Conservation (phyloP, 345 rosid genomes). For the Populus tremula region DNA sequence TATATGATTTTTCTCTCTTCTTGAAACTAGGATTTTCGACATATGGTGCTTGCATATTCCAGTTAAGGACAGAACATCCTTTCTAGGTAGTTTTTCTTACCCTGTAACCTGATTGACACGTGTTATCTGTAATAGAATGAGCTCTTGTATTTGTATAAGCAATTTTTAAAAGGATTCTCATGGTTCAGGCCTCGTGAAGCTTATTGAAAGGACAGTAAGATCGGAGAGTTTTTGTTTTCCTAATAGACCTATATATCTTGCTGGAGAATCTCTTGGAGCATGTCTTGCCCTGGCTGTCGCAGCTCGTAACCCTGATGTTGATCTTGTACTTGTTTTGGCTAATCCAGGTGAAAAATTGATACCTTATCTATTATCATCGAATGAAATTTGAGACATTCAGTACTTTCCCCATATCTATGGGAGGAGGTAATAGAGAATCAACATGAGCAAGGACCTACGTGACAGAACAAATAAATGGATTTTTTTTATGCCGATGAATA, state of each 20-base stretch:
- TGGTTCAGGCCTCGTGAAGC: constrained; percentile 54
- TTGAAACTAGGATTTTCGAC: constrained; percentile 55
- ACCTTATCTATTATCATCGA: not conserved
- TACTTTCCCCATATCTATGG: not conserved
- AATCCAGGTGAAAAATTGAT: constrained; percentile 54
- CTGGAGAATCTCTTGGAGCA: constrained; percentile 81
- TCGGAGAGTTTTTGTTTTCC: constrained; percentile 39
- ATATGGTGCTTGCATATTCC: constrained; percentile 83
- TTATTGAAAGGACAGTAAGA: constrained; percentile 52
- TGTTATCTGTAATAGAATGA: not conserved
- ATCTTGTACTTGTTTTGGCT: constrained; percentile 62
- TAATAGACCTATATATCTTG: constrained; percentile 64
- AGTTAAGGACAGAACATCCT: constrained; percentile 60
- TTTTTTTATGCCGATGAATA: too few species aligned
- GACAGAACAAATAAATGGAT: too few species aligned
- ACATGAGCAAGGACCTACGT: too few species aligned
- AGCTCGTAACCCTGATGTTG: constrained; percentile 56
- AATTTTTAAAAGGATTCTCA: too few species aligned
- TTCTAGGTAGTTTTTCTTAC: constrained; percentile 36
- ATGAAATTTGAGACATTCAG: not conserved
- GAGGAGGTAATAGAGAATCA: not conserved
- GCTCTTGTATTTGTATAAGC: not conserved
- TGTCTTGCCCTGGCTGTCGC: constrained; percentile 74
- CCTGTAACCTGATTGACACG: not conserved
- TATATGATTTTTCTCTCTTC: not conserved